Evolutionary conservation across 2,329 filamentous ascomycete genomes (phyloP), one percentile per base, ranked within the genome.

Genomic region (Teratosphaeria gauchensis): DNA sequence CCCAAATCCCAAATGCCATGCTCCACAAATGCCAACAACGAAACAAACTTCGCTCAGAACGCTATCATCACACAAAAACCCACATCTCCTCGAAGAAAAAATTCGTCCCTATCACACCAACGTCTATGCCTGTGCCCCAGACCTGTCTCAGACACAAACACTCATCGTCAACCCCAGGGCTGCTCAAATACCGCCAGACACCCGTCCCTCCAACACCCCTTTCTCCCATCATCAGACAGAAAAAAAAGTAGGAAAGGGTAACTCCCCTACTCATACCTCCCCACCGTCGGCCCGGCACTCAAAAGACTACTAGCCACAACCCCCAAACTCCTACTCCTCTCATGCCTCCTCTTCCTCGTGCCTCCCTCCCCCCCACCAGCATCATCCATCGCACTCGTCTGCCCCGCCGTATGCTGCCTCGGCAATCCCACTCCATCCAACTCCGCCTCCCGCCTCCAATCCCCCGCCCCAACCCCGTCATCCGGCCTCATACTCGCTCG

Each of bases 391-490:
- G 59, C 62, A 11, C 57, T 60, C 9, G 60, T 58, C 63, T 63
- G 64, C 28, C 21, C 28, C 8, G 5, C 16, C 4, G 61, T 61
- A 54, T 69, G 65, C 59, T 67, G 65, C 19, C 55, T 61, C 9
- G 64, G 68, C 46, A 68, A 59, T 16, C 68, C 68, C 11, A 56
- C 57, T n/a, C 66, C 58, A 53, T 71, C 68, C 14, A 69, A 59
- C 31, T 69, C 66, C 14, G 62, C 63, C 9, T 66, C 59, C 53
- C 67, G 58, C 66, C 66, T 68, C 2, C 62, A 62, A 24, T 16
- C 21, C 5, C 42, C 19, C 9, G 9, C 19, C 42, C n/a, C 16
- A 1, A 19, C 19, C 42, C n/a, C 16, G 1, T 48, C n/a, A 19
- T 35, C 33, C 2, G 42, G n/a, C 16, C 16, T 16, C 42, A 48